A percentile compares a stretch with the other conserved stretches of the same genome.
Evolutionary conservation across 306 rosid genomes (phyloP).

Genomic region (Corylus americana): DNA sequence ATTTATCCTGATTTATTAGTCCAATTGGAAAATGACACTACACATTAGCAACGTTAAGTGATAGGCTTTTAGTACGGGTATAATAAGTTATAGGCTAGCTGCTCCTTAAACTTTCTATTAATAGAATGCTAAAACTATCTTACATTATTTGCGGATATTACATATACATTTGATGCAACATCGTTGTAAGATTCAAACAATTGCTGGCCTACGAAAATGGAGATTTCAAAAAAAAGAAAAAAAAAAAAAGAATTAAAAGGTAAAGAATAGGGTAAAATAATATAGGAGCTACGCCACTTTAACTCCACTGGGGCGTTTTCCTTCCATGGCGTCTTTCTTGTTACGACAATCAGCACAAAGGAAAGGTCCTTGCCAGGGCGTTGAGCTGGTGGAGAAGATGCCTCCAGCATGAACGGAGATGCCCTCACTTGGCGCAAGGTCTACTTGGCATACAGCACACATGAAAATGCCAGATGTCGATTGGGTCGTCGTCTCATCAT

Average conservation of each 20-base stretch:
- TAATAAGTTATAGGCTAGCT: no score
- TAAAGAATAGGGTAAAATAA: conserved; percentile 34
- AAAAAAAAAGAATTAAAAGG: conserved; percentile 26
- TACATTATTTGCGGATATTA: conserved; percentile 35
- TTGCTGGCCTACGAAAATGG: conserved; percentile 44
- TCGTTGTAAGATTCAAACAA: conserved; percentile 52
- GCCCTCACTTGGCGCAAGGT: conserved; percentile 89
- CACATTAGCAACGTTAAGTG: no score
- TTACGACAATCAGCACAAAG: conserved; percentile 82
- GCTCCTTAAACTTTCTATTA: background rate
- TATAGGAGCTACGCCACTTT: conserved; percentile 60
- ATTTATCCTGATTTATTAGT: no score
- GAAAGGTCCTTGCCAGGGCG: conserved; percentile 98
- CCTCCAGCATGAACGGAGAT: conserved; percentile 93
- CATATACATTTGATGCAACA: conserved; percentile 47
- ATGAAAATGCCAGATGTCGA: conserved; percentile 78
- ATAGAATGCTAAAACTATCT: conserved; percentile 31
- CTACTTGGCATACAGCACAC: conserved; percentile 92
- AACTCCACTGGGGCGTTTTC: conserved; percentile 87
- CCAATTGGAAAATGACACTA: no score
- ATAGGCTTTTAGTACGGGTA: no score
- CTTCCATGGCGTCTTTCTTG: conserved; percentile 99
- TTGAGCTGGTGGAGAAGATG: conserved; percentile 84
- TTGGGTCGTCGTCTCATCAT: conserved; percentile 59
- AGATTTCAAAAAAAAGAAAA: conserved; percentile 4